Evolutionary conservation across 176 grass and related monocot genomes (phyloP), one percentile per base, ranked within the genome.

Genomic region (Carex parvula): DNA sequence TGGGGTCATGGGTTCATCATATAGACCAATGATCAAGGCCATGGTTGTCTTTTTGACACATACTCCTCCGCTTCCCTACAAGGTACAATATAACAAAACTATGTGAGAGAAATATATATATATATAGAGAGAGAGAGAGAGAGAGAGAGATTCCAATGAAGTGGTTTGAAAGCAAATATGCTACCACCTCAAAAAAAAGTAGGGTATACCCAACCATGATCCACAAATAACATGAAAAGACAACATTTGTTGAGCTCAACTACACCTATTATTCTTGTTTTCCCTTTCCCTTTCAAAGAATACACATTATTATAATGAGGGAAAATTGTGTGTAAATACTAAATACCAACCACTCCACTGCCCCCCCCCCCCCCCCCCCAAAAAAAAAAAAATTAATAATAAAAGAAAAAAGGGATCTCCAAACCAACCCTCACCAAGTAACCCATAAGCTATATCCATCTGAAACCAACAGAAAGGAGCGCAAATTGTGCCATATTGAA

Each of bases 1-100:
- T 7, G 90, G 90, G 61, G 94, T 94, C 94, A 94, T 97, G 22
- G 94, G 94, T 86, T 97, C 92, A 55, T 97, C 94, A 50, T 97
- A 97, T 81, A 97, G 88, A 81, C 94, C 94, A 24, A 97, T 70
- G 79, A 97, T 90, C 54, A 92, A 41, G 63, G 89, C 90, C 89
- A 94, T 90, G 17, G 71, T 93, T 12, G 94, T 97, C 87, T 97
- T 97, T 74, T 97, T 97, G 60, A 97, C 41, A 56, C 92, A 94
- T 24, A 97, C 16, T 52, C 94, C 92, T 22, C 94, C 94, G 9
- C 89, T 85, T 41, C 94, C 94, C 94, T 94, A 89, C 54, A 59
- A 56, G 26, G 15, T 29, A 33, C 20, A 67, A 82, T 50, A 14
- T 12, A 16, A 29, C 29, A 60, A 13, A 46, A 18, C 10, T 17